These are phyloP conservation scores for Melampsora occidentalis DNA, from an alignment of 1,284 basidiomycete genomes.

Conservation along the genomic window DNA sequence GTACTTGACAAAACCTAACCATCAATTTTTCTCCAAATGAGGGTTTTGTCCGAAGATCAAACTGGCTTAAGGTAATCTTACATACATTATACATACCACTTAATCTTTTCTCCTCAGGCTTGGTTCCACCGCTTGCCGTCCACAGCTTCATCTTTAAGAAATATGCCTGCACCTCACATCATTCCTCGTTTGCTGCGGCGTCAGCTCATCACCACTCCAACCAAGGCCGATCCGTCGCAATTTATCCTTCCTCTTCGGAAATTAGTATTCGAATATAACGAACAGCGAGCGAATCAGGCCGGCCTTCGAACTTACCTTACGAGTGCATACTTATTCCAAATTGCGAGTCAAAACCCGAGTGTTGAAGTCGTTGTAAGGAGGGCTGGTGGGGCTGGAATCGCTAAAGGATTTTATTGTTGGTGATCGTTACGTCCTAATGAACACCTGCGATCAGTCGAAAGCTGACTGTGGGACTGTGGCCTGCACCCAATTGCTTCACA, in stretches of 20 bases:
- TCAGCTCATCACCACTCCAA: conserved; percentile 33
- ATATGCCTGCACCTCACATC: conserved; percentile 34
- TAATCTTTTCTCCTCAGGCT: background rate
- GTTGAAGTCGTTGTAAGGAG: conserved; percentile 33
- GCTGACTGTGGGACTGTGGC: background rate
- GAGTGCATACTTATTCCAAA: conserved; percentile 21
- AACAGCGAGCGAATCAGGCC: conserved; percentile 32
- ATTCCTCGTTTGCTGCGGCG: conserved; percentile 28
- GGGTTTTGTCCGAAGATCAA: background rate
- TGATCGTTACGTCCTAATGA: background rate
- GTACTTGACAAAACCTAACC: background rate
- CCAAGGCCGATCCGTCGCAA: conserved; percentile 19
- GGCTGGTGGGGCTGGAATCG: conserved; percentile 31
- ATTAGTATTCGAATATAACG: conserved; percentile 36
- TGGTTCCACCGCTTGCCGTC: background rate
- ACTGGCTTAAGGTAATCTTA: background rate
- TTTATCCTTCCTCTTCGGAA: conserved; percentile 41
- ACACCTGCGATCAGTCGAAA: background rate
- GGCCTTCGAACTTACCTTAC: conserved; percentile 25
- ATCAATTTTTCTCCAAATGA: background rate
- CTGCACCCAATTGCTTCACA: background rate
- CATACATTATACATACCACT: background rate
- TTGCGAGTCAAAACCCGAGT: conserved; percentile 18
- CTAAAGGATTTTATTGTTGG: conserved; percentile 42
- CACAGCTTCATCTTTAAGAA: background rate